These are phyloP conservation scores for Phlegmacium glaucopus DNA, from an alignment of 768 basidiomycete genomes.

Conservation along the genomic window DNA sequence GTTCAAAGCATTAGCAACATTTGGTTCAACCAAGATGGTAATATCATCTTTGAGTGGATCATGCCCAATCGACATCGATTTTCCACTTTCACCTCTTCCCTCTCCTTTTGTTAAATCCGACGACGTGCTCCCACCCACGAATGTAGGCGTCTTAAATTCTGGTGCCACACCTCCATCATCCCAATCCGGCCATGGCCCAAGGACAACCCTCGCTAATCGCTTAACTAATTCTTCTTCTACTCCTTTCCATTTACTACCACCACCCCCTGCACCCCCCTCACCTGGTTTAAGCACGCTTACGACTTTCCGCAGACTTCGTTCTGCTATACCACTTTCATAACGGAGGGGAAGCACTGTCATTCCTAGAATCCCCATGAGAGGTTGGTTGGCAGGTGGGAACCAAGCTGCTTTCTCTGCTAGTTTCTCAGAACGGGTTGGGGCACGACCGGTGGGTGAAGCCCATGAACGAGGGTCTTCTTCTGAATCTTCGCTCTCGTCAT, in stretches of 20 bases:
- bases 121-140: conserved; percentile 1
- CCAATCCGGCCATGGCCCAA: conserved; percentile 53
- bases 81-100: conserved; percentile 3
- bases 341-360: conserved; percentile 19
- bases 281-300: conserved; percentile 15
- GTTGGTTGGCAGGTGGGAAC: conserved; percentile 12
- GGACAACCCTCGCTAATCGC: conserved; percentile 45
- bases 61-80: conserved; percentile 20
- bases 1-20: conserved; percentile 33
- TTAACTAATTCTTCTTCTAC: conserved; percentile 48
- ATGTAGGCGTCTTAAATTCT: conserved; percentile 9
- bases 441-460: conserved; percentile 4
- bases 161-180: conserved; percentile 22
- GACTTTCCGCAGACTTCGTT: conserved; percentile 53
- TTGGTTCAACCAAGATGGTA: conserved; percentile 45
- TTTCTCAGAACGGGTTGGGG: background rate
- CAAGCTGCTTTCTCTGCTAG: conserved; percentile 12
- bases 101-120: background rate
- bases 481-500: background rate
- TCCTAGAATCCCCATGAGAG: conserved; percentile 19
- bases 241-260: conserved; percentile 26
- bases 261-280: conserved; percentile 27
- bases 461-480: background rate
- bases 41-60: conserved; percentile 49
- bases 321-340: conserved; percentile 34